Evolutionary conservation across 345 rosid genomes (phyloP).

Genomic region (Gossypium sturtianum): DNA sequence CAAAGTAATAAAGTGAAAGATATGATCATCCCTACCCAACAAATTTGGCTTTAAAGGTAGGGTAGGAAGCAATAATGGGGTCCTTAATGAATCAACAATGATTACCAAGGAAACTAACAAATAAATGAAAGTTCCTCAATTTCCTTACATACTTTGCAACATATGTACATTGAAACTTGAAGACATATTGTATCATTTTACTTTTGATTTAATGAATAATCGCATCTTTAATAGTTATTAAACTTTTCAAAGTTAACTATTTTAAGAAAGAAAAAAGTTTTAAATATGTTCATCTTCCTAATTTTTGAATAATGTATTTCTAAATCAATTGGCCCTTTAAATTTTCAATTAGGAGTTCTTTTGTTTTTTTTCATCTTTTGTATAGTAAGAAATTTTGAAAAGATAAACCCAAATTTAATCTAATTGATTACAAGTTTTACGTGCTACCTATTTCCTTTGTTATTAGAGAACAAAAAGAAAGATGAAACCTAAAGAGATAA

Average conservation of each 20-base stretch:
- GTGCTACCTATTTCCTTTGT: not conserved
- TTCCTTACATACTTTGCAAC: not conserved
- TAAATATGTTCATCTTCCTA: not conserved
- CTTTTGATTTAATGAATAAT: too few relatives aligned
- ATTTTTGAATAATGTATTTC: not conserved
- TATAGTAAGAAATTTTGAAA: too few relatives aligned
- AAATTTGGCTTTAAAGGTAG: not conserved
- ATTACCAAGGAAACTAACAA: not conserved
- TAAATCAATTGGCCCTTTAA: not conserved
- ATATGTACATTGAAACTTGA: too few relatives aligned
- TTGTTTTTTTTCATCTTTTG: too few relatives aligned
- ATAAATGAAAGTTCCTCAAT: not conserved
- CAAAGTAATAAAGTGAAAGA: not conserved
- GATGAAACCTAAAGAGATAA: not conserved
- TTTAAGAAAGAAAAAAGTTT: not conserved
- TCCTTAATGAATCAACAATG: not conserved
- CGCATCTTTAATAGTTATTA: not conserved
- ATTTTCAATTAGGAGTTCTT: too few relatives aligned
- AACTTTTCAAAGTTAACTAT: not conserved
- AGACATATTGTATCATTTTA: too few relatives aligned
- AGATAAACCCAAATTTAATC: too few relatives aligned
- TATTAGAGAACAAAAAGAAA: not conserved
- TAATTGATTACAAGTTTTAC: too few relatives aligned
- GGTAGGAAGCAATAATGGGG: not conserved
- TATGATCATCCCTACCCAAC: not conserved